phyloP scores from a whole-genome alignment of 495 filamentous ascomycete species.

The Tuber indicum region DNA sequence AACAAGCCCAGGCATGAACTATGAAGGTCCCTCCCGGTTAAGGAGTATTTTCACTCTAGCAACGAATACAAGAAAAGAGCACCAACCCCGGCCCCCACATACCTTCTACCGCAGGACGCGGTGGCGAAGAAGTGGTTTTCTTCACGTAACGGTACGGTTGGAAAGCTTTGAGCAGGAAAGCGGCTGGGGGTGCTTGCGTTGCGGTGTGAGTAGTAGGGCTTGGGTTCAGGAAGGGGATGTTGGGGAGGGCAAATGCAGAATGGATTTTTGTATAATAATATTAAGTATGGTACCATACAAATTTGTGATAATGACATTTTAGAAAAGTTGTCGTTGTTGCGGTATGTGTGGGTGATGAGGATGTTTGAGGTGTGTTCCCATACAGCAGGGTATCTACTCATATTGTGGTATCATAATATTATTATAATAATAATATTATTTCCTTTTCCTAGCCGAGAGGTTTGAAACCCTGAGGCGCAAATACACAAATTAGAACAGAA shows the following conservation, averaged over 20 bases:
- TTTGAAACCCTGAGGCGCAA: background rate
- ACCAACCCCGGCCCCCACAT: constrained; percentile 27
- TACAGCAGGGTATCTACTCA: background rate
- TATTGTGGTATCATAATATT: too few relatives aligned
- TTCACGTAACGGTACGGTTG: background rate
- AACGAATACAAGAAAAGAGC: constrained; percentile 18
- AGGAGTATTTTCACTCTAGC: constrained; percentile 33
- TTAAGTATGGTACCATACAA: background rate
- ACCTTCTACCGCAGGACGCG: constrained; percentile 33
- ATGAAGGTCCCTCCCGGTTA: constrained; percentile 31
- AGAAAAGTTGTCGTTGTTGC: background rate
- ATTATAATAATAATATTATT: too few relatives aligned
- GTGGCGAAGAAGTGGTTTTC: constrained; percentile 33
- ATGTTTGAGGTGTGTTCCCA: background rate
- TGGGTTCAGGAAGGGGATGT: background rate
- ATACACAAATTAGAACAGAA: background rate
- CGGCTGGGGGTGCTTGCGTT: constrained; percentile 3
- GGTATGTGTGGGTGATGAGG: background rate
- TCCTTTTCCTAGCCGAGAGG: background rate
- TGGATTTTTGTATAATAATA: background rate
- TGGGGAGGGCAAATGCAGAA: background rate
- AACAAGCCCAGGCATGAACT: constrained; percentile 28
- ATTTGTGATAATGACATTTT: background rate
- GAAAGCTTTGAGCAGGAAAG: background rate
- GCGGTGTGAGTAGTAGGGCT: background rate